Evolutionary conservation across 176 grass and related monocot species (phyloP).

Genomic region (Typha latifolia): DNA sequence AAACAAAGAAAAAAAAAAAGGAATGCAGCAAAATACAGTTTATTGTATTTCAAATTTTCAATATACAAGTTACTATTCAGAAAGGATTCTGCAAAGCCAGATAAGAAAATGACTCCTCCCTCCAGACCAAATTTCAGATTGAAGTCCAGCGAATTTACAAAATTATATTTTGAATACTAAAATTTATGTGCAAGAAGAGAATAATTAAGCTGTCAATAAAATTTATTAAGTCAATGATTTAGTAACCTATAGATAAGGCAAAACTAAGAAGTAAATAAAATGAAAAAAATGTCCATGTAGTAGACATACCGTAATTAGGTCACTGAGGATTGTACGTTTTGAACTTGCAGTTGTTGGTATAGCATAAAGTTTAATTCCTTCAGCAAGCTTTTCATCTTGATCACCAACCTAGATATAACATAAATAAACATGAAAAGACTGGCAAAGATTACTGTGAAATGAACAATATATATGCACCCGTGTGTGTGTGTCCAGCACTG

Average conservation of each 20-base stretch:
- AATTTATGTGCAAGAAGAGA: background rate
- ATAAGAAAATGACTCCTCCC: background rate
- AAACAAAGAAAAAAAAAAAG: too few species aligned
- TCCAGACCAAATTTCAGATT: too few species aligned
- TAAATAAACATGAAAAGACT: conserved; percentile 3
- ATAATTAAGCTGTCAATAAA: background rate
- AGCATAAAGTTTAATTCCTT: conserved; percentile 94
- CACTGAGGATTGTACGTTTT: conserved; percentile 86
- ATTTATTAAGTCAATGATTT: background rate
- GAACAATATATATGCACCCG: too few species aligned
- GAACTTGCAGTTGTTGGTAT: conserved; percentile 68
- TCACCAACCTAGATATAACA: conserved; percentile 65
- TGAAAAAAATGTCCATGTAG: background rate
- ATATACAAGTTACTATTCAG: background rate
- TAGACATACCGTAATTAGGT: conserved; percentile 75
- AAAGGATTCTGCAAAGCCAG: background rate
- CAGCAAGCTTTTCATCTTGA: conserved; percentile 88
- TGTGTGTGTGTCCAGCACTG: too few species aligned
- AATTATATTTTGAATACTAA: background rate
- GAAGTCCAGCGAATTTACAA: too few species aligned
- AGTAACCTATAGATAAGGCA: background rate
- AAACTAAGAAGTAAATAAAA: too few species aligned
- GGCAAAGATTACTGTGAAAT: too few species aligned
- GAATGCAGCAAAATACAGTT: too few species aligned
- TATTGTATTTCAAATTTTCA: background rate